A percentile compares a stretch with the other conserved stretches of the same genome.
Conservation (phyloP, 2,329 filamentous ascomycete genomes). For the Aspergillus viridinutans region DNA sequence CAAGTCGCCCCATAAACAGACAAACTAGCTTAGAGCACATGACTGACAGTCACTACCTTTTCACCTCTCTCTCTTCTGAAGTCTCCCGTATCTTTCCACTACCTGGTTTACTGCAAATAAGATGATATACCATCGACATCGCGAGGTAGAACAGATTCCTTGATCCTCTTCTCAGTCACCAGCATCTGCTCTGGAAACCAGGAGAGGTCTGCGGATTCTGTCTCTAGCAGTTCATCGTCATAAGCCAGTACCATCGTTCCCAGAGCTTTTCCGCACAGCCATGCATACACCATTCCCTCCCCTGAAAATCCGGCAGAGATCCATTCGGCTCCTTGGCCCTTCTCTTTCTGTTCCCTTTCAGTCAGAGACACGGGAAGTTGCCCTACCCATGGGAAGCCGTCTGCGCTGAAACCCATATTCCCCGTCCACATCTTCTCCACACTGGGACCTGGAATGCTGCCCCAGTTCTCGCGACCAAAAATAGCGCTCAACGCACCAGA, state of each 20-base stretch:
- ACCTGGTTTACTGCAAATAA: background rate
- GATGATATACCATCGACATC: conserved; percentile 1
- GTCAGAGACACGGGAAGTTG: conserved; percentile 17
- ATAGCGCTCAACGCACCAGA: conserved; percentile 21
- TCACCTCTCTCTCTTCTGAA: background rate
- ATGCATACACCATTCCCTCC: conserved; percentile 31
- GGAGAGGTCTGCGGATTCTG: conserved; percentile 11
- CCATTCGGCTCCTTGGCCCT: conserved; percentile 20
- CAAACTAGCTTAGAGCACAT: background rate
- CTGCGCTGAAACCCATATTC: conserved; percentile 50
- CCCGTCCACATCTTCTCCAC: conserved; percentile 30
- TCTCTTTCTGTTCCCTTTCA: background rate
- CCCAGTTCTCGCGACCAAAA: conserved; percentile 24
- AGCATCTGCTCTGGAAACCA: conserved; percentile 30
- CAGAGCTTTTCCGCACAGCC: conserved; percentile 27
- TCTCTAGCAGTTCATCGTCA: conserved; percentile 7
- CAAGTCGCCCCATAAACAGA: background rate
- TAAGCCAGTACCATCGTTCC: conserved; percentile 20
- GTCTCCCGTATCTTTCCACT: background rate
- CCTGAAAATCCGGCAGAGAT: conserved; percentile 26
- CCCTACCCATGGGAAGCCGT: conserved; percentile 53
- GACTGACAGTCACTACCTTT: background rate
- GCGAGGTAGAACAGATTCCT: conserved; percentile 10
- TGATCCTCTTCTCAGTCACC: conserved; percentile 22
- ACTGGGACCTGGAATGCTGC: conserved; percentile 11